A percentile compares a stretch with the other conserved stretches of the same genome.
Conservation (phyloP, 495 filamentous ascomycete genomes). For the Penicillium pancosmium region DNA sequence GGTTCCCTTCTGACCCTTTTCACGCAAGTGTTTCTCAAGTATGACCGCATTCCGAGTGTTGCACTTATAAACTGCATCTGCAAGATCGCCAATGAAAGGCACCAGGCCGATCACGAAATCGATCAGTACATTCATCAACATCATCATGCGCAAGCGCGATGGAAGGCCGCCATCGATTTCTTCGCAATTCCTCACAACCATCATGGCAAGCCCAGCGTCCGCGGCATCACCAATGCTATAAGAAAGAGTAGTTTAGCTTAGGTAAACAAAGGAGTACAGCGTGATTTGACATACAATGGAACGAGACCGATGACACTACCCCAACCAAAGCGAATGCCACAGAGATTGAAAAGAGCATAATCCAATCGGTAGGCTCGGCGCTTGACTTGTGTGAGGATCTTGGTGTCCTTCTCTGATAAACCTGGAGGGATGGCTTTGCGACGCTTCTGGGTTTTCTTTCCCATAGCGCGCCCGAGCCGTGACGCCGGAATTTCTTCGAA, state of each 20-base stretch:
- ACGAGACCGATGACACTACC: slow-evolving; percentile 77
- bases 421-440: slow-evolving; percentile 71
- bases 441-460: slow-evolving; percentile 64
- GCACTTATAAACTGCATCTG: slow-evolving; percentile 66
- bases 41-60: slow-evolving; percentile 79
- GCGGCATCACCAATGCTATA: slow-evolving; percentile 72
- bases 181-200: slow-evolving; percentile 67
- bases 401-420: slow-evolving; percentile 76
- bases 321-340: slow-evolving; percentile 81
- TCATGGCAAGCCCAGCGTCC: slow-evolving; percentile 62
- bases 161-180: slow-evolving; percentile 75
- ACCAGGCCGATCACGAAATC: slow-evolving; percentile 84
- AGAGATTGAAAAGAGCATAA: slow-evolving; percentile 72
- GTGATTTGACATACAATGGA: slow-evolving; percentile 62
- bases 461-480: slow-evolving; percentile 60
- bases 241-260: slow-evolving; percentile 16
- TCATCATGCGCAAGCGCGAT: slow-evolving; percentile 52
- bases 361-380: slow-evolving; percentile 81
- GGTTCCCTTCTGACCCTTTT: slow-evolving; percentile 41
- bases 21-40: slow-evolving; percentile 70
- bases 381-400: slow-evolving; percentile 79
- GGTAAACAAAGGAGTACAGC: not conserved
- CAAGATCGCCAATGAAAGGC: slow-evolving; percentile 82
- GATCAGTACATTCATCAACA: slow-evolving; percentile 75
- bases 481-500: slow-evolving; percentile 72